Evolutionary conservation across 768 basidiomycete genomes (phyloP).

Genomic region (Boletales sp.): DNA sequence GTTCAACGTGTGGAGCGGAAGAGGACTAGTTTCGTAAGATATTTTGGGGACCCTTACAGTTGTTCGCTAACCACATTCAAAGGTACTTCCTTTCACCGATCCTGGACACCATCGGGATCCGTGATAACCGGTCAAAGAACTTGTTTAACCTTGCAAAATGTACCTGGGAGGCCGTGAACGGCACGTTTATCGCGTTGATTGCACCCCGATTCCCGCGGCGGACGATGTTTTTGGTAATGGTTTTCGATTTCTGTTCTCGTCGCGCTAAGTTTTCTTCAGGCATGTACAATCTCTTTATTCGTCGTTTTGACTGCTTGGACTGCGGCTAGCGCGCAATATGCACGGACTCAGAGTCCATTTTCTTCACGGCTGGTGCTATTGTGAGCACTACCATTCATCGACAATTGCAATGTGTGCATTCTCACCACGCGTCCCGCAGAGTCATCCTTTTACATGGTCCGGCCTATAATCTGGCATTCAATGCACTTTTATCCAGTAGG

Average conservation of each 20-base stretch:
- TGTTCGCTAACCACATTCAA: background rate
- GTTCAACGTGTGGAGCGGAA: constrained; percentile 9
- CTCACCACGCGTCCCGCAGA: background rate
- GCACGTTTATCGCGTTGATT: background rate
- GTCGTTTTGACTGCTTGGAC: constrained; percentile 5
- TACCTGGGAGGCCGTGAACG: background rate
- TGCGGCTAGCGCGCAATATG: constrained; percentile 1
- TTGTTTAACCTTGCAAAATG: background rate
- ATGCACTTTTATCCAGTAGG: constrained; percentile 2
- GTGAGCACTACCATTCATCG: background rate
- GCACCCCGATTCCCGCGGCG: constrained; percentile 8
- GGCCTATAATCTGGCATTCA: constrained; percentile 2
- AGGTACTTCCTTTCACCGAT: constrained; percentile 6
- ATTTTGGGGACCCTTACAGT: background rate
- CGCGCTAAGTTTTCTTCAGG: background rate
- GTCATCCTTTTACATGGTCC: constrained; percentile 8
- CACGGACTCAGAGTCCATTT: background rate
- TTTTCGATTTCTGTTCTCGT: background rate
- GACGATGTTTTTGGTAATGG: background rate
- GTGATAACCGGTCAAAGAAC: background rate
- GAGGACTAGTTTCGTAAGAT: constrained; percentile 8
- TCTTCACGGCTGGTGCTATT: background rate
- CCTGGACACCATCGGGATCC: constrained; percentile 11
- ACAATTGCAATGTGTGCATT: background rate
- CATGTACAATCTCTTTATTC: constrained; percentile 7